Conservation (phyloP, 2,329 filamentous ascomycete species). For the Calonectria hawksworthii region DNA sequence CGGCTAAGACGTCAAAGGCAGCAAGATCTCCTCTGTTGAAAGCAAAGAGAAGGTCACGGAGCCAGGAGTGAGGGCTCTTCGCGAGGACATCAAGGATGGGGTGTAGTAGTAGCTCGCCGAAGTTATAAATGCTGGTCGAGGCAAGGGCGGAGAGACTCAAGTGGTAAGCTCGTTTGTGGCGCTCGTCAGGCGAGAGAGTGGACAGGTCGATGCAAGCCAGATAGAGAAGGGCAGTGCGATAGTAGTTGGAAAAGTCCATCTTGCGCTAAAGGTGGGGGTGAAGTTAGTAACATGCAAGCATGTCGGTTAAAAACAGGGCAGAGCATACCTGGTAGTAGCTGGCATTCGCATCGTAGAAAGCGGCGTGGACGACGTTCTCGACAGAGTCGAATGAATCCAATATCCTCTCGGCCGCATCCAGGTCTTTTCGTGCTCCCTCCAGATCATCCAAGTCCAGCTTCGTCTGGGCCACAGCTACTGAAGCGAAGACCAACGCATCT, state of each 20-base stretch:
- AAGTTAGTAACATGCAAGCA: not conserved
- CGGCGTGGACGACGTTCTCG: conserved; percentile 94
- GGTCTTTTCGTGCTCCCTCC: conserved; percentile 86
- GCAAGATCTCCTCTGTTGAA: conserved; percentile 96
- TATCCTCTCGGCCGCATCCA: conserved; percentile 89
- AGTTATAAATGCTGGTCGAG: conserved; percentile 98
- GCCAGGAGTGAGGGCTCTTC: conserved; percentile 82
- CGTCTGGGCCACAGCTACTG: conserved; percentile 88
- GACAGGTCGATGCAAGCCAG: conserved; percentile 93
- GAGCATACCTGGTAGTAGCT: conserved; percentile 86
- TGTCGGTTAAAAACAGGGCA: not conserved
- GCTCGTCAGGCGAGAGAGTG: conserved; percentile 80
- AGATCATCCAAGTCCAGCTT: conserved; percentile 85
- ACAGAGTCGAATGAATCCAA: conserved; percentile 95
- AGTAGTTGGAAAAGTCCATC: conserved; percentile 95
- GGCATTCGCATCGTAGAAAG: conserved; percentile 96
- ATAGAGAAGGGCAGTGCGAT: conserved; percentile 97
- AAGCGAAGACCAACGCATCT: conserved; percentile 95
- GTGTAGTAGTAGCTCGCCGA: conserved; percentile 97
- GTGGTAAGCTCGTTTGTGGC: conserved; percentile 88
- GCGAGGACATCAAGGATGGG: conserved; percentile 90
- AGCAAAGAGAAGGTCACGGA: conserved; percentile 94
- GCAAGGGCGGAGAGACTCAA: conserved; percentile 93
- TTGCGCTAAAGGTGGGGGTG: conserved; percentile 64
- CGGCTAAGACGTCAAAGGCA: conserved; percentile 86